Base-by-base conservation (phyloP, 2,329 filamentous ascomycete genomes). In the Alternaria solani region DNA sequence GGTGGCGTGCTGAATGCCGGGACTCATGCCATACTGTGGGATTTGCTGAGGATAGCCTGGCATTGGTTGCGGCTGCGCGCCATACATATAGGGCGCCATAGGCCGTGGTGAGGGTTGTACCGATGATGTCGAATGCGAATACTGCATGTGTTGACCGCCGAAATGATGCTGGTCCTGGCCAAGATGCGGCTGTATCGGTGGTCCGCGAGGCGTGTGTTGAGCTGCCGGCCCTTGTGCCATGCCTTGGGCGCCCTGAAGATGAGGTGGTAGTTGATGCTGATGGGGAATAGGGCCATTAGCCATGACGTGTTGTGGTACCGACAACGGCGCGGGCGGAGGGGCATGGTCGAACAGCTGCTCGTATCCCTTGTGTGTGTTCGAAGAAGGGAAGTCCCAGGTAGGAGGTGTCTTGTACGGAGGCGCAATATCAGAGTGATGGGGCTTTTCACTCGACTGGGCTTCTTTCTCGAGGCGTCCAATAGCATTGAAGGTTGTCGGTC, bases 91-190 rank as follows among this genome's bases (percentile, higher is more conserved):
- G 16, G 88, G 85, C 64, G 89, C 90, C 52, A 88, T 86, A 68
- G 93, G 86, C 51, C 93, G 88, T 49, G 94, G 93, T 16, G 94
- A 97, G 8, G 92, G 90, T 76, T 93, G 95, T 3, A 84, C 78
- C 2, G 93, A 92, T 70, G 94, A 93, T 4, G 89, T 89, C 25
- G 91, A 93, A 67, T 90, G 93, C 7, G 91, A 92, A 81, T 95
- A 91, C 67, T 88, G 86, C 91, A 97, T 96, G 52, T 93, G 88
- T 73, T 94, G 92, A 59, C 93, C 91, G 67, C 96, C 94, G 67
- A 89, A 88, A 60, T 88, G 89, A 70, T 89, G 92, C 67, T 89
- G 86, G 16, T 85, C 87, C 42, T 88, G 86, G 6, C 85, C 86
- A 65, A 90, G 90, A 4, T 93, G 91, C 58, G 91, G 90, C 62